Conservation (phyloP, 345 rosid genomes). For the Pugionium dolabratum region DNA sequence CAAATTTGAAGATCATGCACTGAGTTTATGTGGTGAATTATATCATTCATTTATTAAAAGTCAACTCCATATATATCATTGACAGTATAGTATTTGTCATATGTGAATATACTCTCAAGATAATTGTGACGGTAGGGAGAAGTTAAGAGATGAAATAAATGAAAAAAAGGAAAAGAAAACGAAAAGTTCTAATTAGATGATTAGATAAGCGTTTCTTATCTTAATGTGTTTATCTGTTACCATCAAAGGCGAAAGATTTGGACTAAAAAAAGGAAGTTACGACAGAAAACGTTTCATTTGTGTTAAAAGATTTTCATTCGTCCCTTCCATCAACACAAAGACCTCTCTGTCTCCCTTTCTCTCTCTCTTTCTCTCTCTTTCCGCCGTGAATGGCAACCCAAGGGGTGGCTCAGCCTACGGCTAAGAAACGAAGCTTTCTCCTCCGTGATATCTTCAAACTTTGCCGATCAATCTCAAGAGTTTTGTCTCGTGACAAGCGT, state of each 20-base stretch:
- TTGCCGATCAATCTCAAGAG: slow-evolving; percentile 26
- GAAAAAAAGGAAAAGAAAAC: no score
- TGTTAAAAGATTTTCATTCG: not conserved
- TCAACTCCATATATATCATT: no score
- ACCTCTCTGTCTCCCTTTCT: slow-evolving; percentile 3
- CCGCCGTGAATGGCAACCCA: slow-evolving; percentile 37
- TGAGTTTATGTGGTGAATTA: no score
- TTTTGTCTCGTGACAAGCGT: slow-evolving; percentile 40
- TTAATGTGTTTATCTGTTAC: slow-evolving; percentile 24
- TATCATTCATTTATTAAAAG: no score
- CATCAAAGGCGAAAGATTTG: slow-evolving; percentile 4
- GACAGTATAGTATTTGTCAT: no score
- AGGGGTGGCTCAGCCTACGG: slow-evolving; percentile 33
- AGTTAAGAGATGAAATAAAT: not conserved
- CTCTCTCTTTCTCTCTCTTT: slow-evolving; percentile 19
- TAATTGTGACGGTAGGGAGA: no score
- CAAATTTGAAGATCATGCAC: no score
- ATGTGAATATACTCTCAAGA: no score
- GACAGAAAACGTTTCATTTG: slow-evolving; percentile 8
- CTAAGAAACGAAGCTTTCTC: slow-evolving; percentile 42
- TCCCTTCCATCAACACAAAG: slow-evolving; percentile 9
- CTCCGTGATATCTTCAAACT: slow-evolving; percentile 17
- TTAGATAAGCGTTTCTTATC: slow-evolving; percentile 27
- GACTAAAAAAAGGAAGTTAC: slow-evolving; percentile 22
- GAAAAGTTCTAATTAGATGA: slow-evolving; percentile 7